Evolutionary conservation across 306 rosid species (phyloP).

Genomic region (Lagenaria siceraria): DNA sequence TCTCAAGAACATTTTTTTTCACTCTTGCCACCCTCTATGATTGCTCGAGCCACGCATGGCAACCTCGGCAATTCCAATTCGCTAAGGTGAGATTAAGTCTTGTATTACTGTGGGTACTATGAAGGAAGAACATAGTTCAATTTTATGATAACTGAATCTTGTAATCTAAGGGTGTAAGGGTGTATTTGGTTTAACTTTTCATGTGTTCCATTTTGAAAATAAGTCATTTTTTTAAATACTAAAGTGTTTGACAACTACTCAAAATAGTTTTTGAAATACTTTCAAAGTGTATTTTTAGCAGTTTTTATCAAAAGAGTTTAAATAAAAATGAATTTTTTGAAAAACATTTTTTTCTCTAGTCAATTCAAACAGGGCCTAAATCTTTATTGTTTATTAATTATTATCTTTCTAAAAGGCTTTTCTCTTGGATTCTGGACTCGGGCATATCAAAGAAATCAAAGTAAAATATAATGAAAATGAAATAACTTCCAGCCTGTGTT

Average conservation of each 20-base stretch:
- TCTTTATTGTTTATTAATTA: too few species aligned
- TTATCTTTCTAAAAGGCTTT: background rate
- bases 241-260: too few species aligned
- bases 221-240: too few species aligned
- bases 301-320: too few species aligned
- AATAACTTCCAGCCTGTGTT: background rate
- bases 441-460: background rate
- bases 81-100: conserved; percentile 44
- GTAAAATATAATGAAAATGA: background rate
- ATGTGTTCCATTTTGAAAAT: too few species aligned
- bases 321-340: too few species aligned
- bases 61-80: conserved; percentile 17
- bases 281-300: too few species aligned
- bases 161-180: too few species aligned
- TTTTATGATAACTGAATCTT: background rate
- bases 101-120: background rate
- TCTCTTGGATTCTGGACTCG: background rate
- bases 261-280: too few species aligned
- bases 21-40: conserved; percentile 39
- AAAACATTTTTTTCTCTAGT: too few species aligned
- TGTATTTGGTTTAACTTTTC: too few species aligned
- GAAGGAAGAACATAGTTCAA: background rate
- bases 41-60: conserved; percentile 39
- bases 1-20: conserved; percentile 33
- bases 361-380: too few species aligned